Conservation (phyloP, 2,329 filamentous ascomycete genomes). For the Aspergillus sp. region DNA sequence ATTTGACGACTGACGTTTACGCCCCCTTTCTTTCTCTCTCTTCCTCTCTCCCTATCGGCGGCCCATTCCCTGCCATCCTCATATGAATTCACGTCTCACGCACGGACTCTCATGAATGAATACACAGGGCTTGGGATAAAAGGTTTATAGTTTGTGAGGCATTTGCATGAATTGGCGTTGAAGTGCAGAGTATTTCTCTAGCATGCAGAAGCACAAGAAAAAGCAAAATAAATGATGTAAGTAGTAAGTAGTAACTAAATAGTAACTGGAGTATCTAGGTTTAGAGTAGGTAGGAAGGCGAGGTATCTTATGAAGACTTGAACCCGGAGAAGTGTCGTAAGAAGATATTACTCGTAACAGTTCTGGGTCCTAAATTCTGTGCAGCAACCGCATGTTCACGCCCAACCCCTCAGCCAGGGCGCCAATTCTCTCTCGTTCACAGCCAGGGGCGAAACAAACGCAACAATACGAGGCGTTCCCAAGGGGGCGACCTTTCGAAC, state of each 20-base stretch:
- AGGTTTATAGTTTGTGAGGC: conserved; percentile 25
- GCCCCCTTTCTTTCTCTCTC: background rate
- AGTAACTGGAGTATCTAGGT: background rate
- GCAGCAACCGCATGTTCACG: too few relatives aligned
- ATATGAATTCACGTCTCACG: background rate
- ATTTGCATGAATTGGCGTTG: conserved; percentile 13
- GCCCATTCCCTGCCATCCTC: background rate
- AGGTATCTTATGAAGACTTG: background rate
- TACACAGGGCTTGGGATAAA: conserved; percentile 10
- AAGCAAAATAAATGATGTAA: background rate
- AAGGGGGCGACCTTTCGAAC: too few relatives aligned
- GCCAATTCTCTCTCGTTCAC: too few relatives aligned
- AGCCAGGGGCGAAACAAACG: too few relatives aligned
- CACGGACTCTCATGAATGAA: conserved; percentile 10
- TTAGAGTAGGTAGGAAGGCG: background rate
- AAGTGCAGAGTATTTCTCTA: conserved; percentile 2
- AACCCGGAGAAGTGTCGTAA: too few relatives aligned
- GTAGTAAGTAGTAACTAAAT: background rate
- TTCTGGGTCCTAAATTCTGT: too few relatives aligned
- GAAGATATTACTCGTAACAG: too few relatives aligned
- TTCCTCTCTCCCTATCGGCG: conserved; percentile 1
- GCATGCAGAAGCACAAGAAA: background rate
- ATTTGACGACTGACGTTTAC: conserved; percentile 27
- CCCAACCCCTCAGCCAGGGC: too few relatives aligned
- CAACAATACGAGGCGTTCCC: too few relatives aligned